phyloP scores from a whole-genome alignment of 2,329 filamentous ascomycete genomes.

The Rutstroemia sp. region DNA sequence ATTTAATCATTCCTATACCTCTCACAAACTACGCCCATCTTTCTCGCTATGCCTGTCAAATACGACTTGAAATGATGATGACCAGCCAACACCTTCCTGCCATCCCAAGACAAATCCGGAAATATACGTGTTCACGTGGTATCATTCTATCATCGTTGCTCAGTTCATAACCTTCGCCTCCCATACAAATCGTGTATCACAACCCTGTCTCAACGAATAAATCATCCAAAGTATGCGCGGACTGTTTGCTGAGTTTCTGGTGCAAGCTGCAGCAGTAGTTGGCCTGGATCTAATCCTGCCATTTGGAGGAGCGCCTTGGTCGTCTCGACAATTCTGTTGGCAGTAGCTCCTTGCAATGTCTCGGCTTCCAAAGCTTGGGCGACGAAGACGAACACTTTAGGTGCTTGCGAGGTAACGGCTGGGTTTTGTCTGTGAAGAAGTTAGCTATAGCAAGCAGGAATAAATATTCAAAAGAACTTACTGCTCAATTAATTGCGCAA shows the following conservation, averaged over 20 bases:
- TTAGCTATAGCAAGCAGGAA: slow-evolving; percentile 20
- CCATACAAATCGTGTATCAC: slow-evolving; percentile 1
- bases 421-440: slow-evolving; percentile 67
- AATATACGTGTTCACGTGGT: slow-evolving; percentile 11
- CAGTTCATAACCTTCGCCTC: slow-evolving; percentile 2
- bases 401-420: slow-evolving; percentile 67
- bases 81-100: slow-evolving; percentile 8
- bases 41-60: slow-evolving; percentile 10
- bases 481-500: slow-evolving; percentile 89
- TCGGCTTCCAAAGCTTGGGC: slow-evolving; percentile 86
- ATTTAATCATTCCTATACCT: background rate
- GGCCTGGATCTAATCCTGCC: slow-evolving; percentile 67
- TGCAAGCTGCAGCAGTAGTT: slow-evolving; percentile 66
- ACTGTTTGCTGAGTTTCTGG: slow-evolving; percentile 77
- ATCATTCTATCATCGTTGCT: slow-evolving; percentile 11
- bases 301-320: slow-evolving; percentile 71
- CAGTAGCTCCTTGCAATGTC: slow-evolving; percentile 78
- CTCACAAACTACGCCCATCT: background rate
- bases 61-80: slow-evolving; percentile 6
- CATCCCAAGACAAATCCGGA: slow-evolving; percentile 9
- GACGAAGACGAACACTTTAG: slow-evolving; percentile 77
- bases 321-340: slow-evolving; percentile 65
- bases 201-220: slow-evolving; percentile 32
- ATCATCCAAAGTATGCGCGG: slow-evolving; percentile 61
- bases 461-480: slow-evolving; percentile 45